These are phyloP conservation scores for Neurospora sp. DNA, from an alignment of 495 filamentous ascomycete genomes.

Conservation along the genomic window DNA sequence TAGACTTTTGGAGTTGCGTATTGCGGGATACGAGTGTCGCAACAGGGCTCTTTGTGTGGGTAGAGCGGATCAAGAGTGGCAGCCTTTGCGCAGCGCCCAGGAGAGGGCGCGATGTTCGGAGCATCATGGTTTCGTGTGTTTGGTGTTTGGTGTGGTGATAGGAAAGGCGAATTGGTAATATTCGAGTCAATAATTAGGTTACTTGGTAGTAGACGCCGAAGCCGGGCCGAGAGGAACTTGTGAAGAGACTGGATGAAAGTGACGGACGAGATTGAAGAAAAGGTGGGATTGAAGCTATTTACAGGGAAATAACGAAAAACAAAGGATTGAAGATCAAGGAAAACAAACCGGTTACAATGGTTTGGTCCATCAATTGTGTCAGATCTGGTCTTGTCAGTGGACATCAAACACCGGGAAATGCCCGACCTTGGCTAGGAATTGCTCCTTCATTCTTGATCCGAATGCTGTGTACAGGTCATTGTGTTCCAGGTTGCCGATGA, in stretches of 20 bases:
- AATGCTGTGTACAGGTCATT: background rate
- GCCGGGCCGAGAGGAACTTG: background rate
- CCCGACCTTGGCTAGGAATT: background rate
- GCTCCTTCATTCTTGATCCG: background rate
- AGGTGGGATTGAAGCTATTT: background rate
- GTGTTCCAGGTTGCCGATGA: background rate
- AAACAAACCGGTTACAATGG: background rate
- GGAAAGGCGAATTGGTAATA: background rate
- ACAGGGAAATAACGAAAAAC: background rate
- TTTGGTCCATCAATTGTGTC: background rate
- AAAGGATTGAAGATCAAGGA: background rate
- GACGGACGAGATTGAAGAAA: background rate
- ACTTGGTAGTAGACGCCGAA: background rate
- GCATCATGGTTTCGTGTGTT: slow-evolving; percentile 4
- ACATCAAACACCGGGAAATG: background rate
- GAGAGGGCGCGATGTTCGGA: slow-evolving; percentile 13
- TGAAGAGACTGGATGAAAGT: background rate
- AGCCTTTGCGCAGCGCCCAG: slow-evolving; percentile 5
- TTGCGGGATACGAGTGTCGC: background rate
- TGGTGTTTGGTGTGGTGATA: background rate
- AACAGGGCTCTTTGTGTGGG: background rate
- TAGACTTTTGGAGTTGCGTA: background rate
- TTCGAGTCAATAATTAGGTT: background rate
- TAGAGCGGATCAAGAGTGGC: slow-evolving; percentile 1
- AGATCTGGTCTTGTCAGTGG: background rate